Evolutionary conservation across 2,329 filamentous ascomycete species (phyloP), one percentile per base, ranked within the genome.

Genomic region (Stylonectria norvegica): DNA sequence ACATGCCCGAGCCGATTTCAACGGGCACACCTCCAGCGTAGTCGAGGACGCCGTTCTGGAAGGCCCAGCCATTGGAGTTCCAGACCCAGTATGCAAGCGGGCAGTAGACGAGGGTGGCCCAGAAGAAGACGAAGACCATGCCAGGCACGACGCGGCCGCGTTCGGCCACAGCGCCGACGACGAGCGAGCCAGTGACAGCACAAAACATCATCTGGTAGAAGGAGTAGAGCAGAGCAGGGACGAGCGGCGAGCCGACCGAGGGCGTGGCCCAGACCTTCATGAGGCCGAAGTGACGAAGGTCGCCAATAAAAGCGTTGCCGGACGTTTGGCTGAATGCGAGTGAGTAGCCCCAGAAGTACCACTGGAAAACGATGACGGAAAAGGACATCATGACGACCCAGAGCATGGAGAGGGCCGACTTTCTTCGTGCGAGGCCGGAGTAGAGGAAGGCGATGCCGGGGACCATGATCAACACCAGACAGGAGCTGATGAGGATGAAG

Each of bases 201-300:
- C 87, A 93, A 75, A 98, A 98, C 85, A 95, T 90, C 85, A 97
- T 88, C 87, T 95, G 87, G 68, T 96, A 97, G 68, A 97, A 95
- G 28, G 89, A 86, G 68, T 93, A 97, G 4, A 97, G 78, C 28
- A 98, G 75, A 60, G 89, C 88, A 2, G 93, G 89, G 55, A 97
- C 82, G 46, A 96, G 76, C 14, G 89, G 85, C 20, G 87, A 94
- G 40, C 90, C 93, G 18, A 86, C 88, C 45, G 88, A 94, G n/a
- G 90, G 90, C 32, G 76, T 73, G 38, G 79, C 93, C 56, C 95
- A 76, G 2, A 89, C 88, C 60, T 89, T 87, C 74, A 80, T 84
- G 56, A 98, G 76, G 47, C 89, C 93, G 57, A 97, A 95, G 66
- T 94, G 86, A 55, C 83, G 77, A 40, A 98, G 70, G 64, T 97